phyloP scores from a whole-genome alignment of 1,139 yeast species.

The Keqinozyma sinolaborantium region DNA sequence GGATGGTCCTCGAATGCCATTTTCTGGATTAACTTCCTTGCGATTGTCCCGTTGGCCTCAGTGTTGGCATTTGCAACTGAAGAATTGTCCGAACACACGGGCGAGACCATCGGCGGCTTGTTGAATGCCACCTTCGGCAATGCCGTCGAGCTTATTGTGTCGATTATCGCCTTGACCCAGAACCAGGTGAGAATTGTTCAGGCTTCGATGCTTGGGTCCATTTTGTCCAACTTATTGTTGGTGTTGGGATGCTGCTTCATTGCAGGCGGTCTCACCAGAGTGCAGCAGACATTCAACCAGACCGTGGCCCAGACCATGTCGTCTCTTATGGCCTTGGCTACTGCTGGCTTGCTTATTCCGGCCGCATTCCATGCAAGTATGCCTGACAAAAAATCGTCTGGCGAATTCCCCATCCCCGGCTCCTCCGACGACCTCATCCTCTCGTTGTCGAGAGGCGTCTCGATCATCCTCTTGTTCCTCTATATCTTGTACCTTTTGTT shows the following conservation, averaged over 20 bases:
- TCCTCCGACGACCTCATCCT: constrained; percentile 53
- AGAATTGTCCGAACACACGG: constrained; percentile 81
- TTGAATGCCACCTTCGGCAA: constrained; percentile 96
- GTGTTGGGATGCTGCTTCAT: constrained; percentile 95
- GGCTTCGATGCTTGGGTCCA: constrained; percentile 95
- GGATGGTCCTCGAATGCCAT: constrained; percentile 56
- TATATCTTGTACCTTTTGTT: constrained; percentile 77
- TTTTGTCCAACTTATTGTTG: constrained; percentile 77
- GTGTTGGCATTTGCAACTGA: constrained; percentile 90
- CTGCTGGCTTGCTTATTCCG: constrained; percentile 84
- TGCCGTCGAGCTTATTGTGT: constrained; percentile 89
- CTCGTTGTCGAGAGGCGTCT: constrained; percentile 80
- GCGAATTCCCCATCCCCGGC: constrained; percentile 40
- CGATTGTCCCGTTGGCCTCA: constrained; percentile 91
- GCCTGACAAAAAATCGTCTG: constrained; percentile 25
- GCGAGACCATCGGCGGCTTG: constrained; percentile 87
- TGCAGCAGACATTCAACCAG: constrained; percentile 86
- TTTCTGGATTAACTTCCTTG: constrained; percentile 78
- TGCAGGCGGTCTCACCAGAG: constrained; percentile 85
- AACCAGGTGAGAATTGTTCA: constrained; percentile 93
- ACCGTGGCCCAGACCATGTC: constrained; percentile 98
- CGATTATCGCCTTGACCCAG: constrained; percentile 79
- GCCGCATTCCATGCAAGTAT: constrained; percentile 93
- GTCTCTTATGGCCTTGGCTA: constrained; percentile 85
- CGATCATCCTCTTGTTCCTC: constrained; percentile 72